Conservation (phyloP, 805 yeast species). For the Kodamaea hsintzibuensis region DNA sequence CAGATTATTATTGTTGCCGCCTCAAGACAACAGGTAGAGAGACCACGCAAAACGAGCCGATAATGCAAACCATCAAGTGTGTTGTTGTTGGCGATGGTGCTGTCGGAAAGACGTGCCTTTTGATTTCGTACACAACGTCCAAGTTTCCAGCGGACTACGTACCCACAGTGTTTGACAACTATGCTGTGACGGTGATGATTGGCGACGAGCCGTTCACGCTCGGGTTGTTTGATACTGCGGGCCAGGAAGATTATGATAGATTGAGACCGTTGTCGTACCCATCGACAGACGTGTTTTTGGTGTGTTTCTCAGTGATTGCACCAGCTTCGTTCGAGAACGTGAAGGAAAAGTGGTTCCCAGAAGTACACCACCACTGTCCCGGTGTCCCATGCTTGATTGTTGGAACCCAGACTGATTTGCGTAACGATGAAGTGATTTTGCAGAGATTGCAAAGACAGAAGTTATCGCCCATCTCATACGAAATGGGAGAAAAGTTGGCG, state of each 20-base stretch:
- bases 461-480: slow-evolving; percentile 79
- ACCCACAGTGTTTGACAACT: slow-evolving; percentile 97
- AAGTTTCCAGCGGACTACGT: slow-evolving; percentile 98
- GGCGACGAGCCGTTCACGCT: slow-evolving; percentile 98
- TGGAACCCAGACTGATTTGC: slow-evolving; percentile 93
- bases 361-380: slow-evolving; percentile 95
- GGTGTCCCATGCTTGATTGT: slow-evolving; percentile 97
- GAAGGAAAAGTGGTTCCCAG: slow-evolving; percentile 98
- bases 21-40: slow-evolving; percentile 1
- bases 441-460: slow-evolving; percentile 90
- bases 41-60: slow-evolving; percentile 3
- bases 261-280: slow-evolving; percentile 96
- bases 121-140: slow-evolving; percentile 94
- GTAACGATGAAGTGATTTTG: slow-evolving; percentile 88
- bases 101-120: slow-evolving; percentile 94
- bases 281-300: slow-evolving; percentile 93
- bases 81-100: slow-evolving; percentile 99
- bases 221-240: slow-evolving; percentile 98
- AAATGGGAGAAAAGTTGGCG: slow-evolving; percentile 90
- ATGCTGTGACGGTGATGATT: slow-evolving; percentile 92
- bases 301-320: slow-evolving; percentile 94
- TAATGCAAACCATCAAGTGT: slow-evolving; percentile 75
- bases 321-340: slow-evolving; percentile 98
- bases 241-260: slow-evolving; percentile 98
- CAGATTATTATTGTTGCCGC: background rate